Base-by-base conservation (phyloP, 2,329 filamentous ascomycete genomes). In the Alternaria arborescens region DNA sequence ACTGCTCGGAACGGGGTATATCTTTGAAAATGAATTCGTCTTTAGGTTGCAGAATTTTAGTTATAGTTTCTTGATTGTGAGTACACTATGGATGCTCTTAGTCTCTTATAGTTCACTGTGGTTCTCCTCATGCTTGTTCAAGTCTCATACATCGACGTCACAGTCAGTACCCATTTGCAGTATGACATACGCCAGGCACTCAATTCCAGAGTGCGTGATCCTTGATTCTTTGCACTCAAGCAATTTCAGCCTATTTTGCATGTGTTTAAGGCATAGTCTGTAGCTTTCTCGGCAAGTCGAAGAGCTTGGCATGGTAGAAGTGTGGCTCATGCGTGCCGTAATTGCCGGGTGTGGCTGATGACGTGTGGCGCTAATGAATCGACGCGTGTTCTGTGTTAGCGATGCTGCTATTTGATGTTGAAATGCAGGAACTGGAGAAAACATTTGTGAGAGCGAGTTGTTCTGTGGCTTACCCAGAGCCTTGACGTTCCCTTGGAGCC, bases 341-440 rank as follows among this genome's bases (percentile, higher is more conserved):
- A 53, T 55, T 60, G 26, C 41, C 52, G 47, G 32, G 28, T 36
- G 42, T 59, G 34, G 44, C 60, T 54, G 18, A n/a, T 14, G 32
- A 18, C 20, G 24, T 54, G 44, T 58, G 51, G 51, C 40, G 51
- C 28, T 20, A 48, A 42, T 43, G 14, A 34, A 16, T 1, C 32
- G 12, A 34, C 32, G 50, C 50, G 44, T 60, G 34, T 62, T 26
- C 20, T 24, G 28, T 16, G 32, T 16, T 36, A 24, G 46, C 20
- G 36, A 14, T 34, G 32, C 22, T 24, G 22, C 22, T 24, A 24
- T 24, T 24, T 24, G 22, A 24, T 24, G 22, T 24, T 24, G 22
- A 24, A 24, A 24, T 24, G 22, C 22, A 24, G 22, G 22, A 24
- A 6, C 22, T 24, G 22, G 22, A 24, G 22, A 24, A 24, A 24